These are phyloP conservation scores for Sordariomycetes sp. DNA, from an alignment of 2,329 filamentous ascomycete genomes.

Conservation along the genomic window DNA sequence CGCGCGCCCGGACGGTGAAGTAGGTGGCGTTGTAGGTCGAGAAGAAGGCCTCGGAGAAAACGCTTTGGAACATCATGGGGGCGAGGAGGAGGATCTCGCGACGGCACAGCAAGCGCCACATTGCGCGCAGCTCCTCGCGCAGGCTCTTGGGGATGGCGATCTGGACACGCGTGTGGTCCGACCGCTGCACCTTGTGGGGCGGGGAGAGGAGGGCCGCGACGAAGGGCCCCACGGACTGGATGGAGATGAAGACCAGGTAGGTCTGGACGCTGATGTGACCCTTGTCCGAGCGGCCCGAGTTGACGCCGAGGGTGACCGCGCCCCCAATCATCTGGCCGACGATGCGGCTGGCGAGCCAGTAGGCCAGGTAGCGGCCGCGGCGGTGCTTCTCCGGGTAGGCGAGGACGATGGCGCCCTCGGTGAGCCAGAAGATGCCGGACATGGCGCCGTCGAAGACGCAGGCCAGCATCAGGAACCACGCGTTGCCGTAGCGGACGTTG, in stretches of 20 bases:
- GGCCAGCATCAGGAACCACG: too few species aligned
- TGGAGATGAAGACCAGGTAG: not conserved
- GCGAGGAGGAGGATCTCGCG: too few species aligned
- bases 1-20: not conserved
- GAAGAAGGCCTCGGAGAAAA: not conserved
- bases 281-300: not conserved
- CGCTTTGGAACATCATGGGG: too few species aligned
- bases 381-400: not conserved
- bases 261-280: not conserved
- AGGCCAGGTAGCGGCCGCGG: not conserved
- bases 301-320: not conserved
- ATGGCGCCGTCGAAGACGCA: not conserved
- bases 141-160: too few species aligned
- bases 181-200: not conserved
- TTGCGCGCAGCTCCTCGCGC: not conserved
- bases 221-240: not conserved
- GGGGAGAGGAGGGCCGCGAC: not conserved
- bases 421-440: not conserved
- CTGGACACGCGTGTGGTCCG: not conserved
- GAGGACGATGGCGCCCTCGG: not conserved
- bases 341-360: not conserved
- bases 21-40: not conserved
- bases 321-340: not conserved
- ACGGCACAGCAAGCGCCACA: not conserved
- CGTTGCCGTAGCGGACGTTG: too few species aligned